These are phyloP conservation scores for Sporobolomyces pararoseus DNA, from an alignment of 768 basidiomycete species.

Conservation along the genomic window DNA sequence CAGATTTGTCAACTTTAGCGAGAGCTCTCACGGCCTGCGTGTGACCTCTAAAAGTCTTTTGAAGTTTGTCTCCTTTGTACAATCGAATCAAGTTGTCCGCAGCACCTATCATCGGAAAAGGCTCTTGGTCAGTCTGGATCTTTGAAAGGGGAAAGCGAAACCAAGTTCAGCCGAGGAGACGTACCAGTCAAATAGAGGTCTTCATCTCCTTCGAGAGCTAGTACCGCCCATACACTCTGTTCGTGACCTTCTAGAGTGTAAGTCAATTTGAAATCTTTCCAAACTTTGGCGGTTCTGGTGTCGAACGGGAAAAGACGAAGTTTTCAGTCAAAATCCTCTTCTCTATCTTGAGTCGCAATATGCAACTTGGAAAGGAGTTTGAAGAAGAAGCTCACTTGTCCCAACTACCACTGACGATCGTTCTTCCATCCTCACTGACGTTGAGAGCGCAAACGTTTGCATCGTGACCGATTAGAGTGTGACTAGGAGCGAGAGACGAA, in stretches of 20 bases:
- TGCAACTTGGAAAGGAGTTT: background rate
- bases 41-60: constrained; percentile 79
- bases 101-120: constrained; percentile 59
- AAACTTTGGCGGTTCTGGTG: constrained; percentile 87
- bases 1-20: constrained; percentile 65
- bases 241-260: constrained; percentile 78
- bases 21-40: constrained; percentile 81
- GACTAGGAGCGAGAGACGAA: constrained; percentile 67
- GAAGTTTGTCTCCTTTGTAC: constrained; percentile 66
- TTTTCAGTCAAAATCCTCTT: no score
- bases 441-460: constrained; percentile 85
- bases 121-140: no score
- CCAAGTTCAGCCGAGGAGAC: no score
- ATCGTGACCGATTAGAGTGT: constrained; percentile 79
- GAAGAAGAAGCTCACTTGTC: constrained; percentile 62
- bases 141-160: no score
- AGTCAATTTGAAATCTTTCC: constrained; percentile 63
- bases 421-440: constrained; percentile 60
- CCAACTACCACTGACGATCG: constrained; percentile 93
- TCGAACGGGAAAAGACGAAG: no score
- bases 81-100: constrained; percentile 92
- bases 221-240: constrained; percentile 90
- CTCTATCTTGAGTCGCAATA: no score
- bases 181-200: constrained; percentile 76
- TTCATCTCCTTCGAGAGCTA: constrained; percentile 62